Evolutionary conservation across 306 rosid species (phyloP).

Genomic region (Cicer arietinum): DNA sequence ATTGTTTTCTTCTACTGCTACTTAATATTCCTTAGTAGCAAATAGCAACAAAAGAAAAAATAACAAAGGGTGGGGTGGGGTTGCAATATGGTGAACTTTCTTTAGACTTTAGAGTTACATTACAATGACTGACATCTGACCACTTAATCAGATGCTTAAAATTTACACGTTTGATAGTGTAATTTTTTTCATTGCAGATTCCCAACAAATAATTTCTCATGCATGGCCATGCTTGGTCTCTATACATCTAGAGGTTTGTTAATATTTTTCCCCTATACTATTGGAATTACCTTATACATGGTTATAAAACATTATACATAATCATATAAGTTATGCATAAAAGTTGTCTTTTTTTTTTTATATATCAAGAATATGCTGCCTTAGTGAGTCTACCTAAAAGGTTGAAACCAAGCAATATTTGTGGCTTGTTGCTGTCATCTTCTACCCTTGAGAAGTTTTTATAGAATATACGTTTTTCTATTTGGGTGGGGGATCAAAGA

Average conservation of each 20-base stretch:
- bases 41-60: conserved; percentile 7
- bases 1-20: conserved; percentile 31
- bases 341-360: conserved; percentile 1
- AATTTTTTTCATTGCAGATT: conserved; percentile 58
- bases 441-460: background rate
- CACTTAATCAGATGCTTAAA: conserved; percentile 12
- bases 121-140: background rate
- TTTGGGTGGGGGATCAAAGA: conserved; percentile 13
- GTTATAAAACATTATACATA: conserved; percentile 15
- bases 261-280: conserved; percentile 2
- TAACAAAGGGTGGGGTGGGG: background rate
- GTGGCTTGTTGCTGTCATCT: no score
- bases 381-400: background rate
- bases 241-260: conserved; percentile 77
- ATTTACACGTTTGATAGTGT: conserved; percentile 22
- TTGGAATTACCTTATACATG: conserved; percentile 27
- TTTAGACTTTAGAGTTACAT: conserved; percentile 23
- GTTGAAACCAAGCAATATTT: conserved; percentile 22
- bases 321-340: conserved; percentile 10
- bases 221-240: conserved; percentile 94
- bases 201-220: conserved; percentile 69
- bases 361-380: conserved; percentile 13
- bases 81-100: conserved; percentile 9
- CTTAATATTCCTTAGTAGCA: background rate
- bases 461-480: conserved; percentile 11